A percentile compares a stretch with the other conserved stretches of the same genome.
Evolutionary conservation across 177 flowering plant species (phyloP).

Genomic region (Telopea speciosissima): DNA sequence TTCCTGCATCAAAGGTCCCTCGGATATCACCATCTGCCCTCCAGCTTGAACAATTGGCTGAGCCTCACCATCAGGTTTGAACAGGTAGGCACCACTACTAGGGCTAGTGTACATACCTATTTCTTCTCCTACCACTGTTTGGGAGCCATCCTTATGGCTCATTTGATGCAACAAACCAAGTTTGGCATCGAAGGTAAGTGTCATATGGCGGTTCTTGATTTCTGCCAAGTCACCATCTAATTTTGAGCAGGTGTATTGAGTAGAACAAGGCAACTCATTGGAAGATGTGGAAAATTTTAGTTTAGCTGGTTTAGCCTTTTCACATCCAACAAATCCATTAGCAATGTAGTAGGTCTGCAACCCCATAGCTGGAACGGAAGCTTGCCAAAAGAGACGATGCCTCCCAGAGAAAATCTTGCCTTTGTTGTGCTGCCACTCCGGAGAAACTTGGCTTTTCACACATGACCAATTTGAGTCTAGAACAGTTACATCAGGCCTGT

Average conservation of each 20-base stretch:
- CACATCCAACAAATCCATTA: constrained; percentile 70
- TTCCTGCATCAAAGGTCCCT: constrained; percentile 79
- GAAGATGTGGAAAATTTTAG: constrained; percentile 38
- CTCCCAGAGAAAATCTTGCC: constrained; percentile 63
- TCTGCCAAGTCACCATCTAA: constrained; percentile 41
- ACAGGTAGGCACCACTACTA: constrained; percentile 93
- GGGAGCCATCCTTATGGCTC: constrained; percentile 37
- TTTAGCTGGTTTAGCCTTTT: constrained; percentile 63
- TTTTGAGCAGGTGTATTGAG: constrained; percentile 68
- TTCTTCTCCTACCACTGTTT: constrained; percentile 64
- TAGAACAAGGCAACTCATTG: constrained; percentile 42
- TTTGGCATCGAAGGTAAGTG: constrained; percentile 55
- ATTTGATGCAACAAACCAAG: constrained; percentile 67
- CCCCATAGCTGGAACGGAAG: constrained; percentile 84
- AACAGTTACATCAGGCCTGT: constrained; percentile 62
- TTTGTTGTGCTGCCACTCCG: constrained; percentile 69
- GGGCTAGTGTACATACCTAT: constrained; percentile 76
- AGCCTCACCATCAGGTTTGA: constrained; percentile 88
- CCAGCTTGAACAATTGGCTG: constrained; percentile 45
- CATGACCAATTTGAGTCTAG: constrained; percentile 92
- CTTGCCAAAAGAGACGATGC: constrained; percentile 85
- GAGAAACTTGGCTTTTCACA: constrained; percentile 80
- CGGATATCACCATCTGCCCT: constrained; percentile 56
- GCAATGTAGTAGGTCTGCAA: constrained; percentile 82
- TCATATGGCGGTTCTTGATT: constrained; percentile 52